A percentile compares a stretch with the other conserved stretches of the same genome.
Evolutionary conservation across 306 rosid species (phyloP).

Genomic region (Urtica urens): DNA sequence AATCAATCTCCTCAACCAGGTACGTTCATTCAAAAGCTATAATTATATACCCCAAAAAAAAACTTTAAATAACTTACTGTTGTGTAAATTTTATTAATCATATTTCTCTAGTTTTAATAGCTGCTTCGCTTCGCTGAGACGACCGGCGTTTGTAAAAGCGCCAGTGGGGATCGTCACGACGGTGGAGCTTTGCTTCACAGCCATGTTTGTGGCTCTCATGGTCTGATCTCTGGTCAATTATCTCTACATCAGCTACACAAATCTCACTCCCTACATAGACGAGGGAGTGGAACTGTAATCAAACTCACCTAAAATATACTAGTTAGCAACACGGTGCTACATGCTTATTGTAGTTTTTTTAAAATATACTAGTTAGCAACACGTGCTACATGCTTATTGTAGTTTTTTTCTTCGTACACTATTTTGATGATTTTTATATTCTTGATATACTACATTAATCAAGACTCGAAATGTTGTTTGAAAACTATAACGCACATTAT

Average conservation of each 20-base stretch:
- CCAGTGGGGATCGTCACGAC: constrained; percentile 45
- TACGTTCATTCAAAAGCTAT: neutral
- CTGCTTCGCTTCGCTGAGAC: constrained; percentile 22
- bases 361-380: too few species aligned
- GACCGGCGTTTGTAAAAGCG: constrained; percentile 36
- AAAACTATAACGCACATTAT: too few species aligned
- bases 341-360: too few species aligned
- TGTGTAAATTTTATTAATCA: neutral
- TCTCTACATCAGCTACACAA: constrained; percentile 36
- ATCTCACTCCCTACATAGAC: constrained; percentile 27
- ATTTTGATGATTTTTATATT: too few species aligned
- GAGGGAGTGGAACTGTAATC: constrained; percentile 38
- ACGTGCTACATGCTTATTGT: too few species aligned
- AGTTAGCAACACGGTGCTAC: too few species aligned
- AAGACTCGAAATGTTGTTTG: too few species aligned
- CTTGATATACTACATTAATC: too few species aligned
- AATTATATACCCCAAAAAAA: neutral
- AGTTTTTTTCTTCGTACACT: too few species aligned
- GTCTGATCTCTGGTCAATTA: constrained; percentile 62
- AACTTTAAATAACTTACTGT: neutral
- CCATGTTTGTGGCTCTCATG: constrained; percentile 43
- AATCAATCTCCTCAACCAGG: constrained; percentile 18
- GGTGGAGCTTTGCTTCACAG: constrained; percentile 39
- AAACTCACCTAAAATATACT: too few species aligned
- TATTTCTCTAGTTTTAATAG: neutral